These are phyloP conservation scores for Talaromyces marneffei DNA, from an alignment of 2,329 filamentous ascomycete species.

Conservation along the genomic window DNA sequence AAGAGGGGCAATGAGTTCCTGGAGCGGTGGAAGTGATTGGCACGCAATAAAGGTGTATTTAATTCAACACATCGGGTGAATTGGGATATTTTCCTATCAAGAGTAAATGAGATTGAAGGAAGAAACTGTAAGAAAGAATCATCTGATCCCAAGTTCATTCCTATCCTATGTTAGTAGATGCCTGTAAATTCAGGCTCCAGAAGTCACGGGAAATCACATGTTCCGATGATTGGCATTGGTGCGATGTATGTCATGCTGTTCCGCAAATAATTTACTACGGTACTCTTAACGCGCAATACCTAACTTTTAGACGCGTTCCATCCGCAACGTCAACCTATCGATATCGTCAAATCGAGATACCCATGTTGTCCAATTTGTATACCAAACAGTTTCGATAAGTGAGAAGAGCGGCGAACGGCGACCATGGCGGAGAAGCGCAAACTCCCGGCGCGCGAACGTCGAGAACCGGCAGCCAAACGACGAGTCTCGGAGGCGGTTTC, in stretches of 20 bases:
- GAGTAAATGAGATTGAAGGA: neutral
- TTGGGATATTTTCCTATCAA: too few species aligned
- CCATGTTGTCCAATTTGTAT: neutral
- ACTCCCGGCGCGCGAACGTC: constrained; percentile 38
- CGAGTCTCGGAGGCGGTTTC: constrained; percentile 36
- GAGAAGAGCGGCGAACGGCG: neutral
- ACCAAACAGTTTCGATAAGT: neutral
- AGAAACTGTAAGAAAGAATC: neutral
- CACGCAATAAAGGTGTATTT: neutral
- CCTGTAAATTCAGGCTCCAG: neutral
- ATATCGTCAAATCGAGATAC: neutral
- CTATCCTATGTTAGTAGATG: neutral
- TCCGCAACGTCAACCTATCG: neutral
- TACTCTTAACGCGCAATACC: neutral
- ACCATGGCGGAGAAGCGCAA: constrained; percentile 41
- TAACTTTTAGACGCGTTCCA: neutral
- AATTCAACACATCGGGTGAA: neutral
- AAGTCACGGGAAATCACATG: neutral
- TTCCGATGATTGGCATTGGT: neutral
- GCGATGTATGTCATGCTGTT: constrained; percentile 3
- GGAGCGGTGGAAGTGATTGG: neutral
- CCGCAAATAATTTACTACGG: neutral
- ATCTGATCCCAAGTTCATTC: too few species aligned
- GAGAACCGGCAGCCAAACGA: constrained; percentile 40
- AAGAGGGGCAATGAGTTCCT: neutral